Conservation (phyloP, 306 rosid species). For the Trifolium pratense region DNA sequence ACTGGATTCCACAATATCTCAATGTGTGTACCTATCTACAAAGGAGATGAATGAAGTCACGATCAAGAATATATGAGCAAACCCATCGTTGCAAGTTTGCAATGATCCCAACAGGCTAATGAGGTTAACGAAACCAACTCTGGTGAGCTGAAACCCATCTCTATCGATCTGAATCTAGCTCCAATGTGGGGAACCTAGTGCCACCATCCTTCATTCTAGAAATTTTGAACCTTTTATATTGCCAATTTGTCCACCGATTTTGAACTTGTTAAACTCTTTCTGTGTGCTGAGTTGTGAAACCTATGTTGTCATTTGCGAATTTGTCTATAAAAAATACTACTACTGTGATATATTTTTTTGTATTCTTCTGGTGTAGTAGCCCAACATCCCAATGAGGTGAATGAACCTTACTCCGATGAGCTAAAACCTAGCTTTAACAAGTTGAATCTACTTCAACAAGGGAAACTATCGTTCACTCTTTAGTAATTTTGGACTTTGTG, state of each 20-base stretch:
- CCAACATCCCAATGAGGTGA: background rate
- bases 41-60: background rate
- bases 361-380: background rate
- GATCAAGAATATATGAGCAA: background rate
- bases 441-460: background rate
- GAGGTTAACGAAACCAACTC: background rate
- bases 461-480: background rate
- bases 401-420: background rate
- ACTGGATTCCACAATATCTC: too few species aligned
- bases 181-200: background rate
- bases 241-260: background rate
- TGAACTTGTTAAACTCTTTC: background rate
- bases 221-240: background rate
- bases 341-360: too few species aligned
- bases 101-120: background rate
- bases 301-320: background rate
- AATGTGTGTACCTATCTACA: background rate
- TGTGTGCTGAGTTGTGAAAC: background rate
- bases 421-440: background rate
- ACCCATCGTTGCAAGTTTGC: background rate
- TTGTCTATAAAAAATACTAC: background rate
- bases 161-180: background rate
- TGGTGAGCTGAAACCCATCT: background rate
- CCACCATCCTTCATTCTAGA: background rate
- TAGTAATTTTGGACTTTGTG: conserved; percentile 1